Evolutionary conservation across 202 grass and related monocot genomes (phyloP), one percentile per base, ranked within the genome.

Genomic region (Setaria italica): DNA sequence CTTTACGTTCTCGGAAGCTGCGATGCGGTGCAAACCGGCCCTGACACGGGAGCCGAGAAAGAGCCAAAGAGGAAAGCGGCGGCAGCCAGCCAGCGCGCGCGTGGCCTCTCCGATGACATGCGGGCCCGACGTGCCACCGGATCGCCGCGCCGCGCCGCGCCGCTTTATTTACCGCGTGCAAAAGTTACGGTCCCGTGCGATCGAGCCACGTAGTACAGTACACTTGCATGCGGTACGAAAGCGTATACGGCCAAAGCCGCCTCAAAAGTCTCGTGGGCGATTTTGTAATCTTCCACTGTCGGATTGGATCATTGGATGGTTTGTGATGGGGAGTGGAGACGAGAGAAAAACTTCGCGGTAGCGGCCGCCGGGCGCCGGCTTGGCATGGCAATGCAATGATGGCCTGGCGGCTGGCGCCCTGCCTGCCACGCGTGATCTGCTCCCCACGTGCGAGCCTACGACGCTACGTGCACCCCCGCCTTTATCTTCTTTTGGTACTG

Each of bases 391-490:
- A 50, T 19, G 84, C 70, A 35, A 82, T 53, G 71, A 77, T 82
- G 78, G 45, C 4, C 76, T 65, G 33, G 42, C 83, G 10, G 29
- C 43, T 66, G 34, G 43, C 84, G 10, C 30, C 43, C 33, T 86
- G 78, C 49, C 85, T 82, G 79, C 50, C 71, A 62, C 71, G 79
- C 72, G 79, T 60, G 63, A 70, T 70, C 71, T 13, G 41, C 9
- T 77, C 59, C 70, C 51, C 71, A 81, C 70, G 84, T 86, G 84
- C 65, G 46, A 76, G 43, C 59, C 59, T 84, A 53, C 46, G 49
- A 19, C 42, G 7, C 67, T 47, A 11, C 21, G n/a, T 59, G 67
- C 9, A n/a, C 2, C 1, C 20, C 41, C 9, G 16, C 16, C 11
- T 74, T 51, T 82, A 12, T 59, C 53, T 58, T 70, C 33, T 16